Percentiles rank a stretch among this genome's conserved stretches.
These are phyloP conservation scores for Groenewaldozyma tartarivorans DNA, from an alignment of 805 yeast species.

Conservation along the genomic window DNA sequence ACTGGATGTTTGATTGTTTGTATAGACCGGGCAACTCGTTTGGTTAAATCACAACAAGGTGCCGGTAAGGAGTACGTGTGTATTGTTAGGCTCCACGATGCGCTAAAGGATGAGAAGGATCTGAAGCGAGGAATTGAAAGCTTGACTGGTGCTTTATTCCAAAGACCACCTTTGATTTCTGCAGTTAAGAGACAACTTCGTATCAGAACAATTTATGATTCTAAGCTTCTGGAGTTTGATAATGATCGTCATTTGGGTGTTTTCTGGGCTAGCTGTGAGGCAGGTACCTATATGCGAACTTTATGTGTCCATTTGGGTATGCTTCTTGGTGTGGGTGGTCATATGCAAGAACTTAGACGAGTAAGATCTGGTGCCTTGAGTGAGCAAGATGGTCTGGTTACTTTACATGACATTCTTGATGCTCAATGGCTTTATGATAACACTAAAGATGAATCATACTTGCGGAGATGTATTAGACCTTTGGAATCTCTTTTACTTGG, in stretches of 20 bases:
- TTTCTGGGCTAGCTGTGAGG: constrained; percentile 99
- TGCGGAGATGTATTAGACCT: constrained; percentile 90
- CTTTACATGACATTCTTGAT: constrained; percentile 94
- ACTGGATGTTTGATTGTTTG: constrained; percentile 98
- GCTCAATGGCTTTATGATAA: constrained; percentile 98
- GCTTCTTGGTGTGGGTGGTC: constrained; percentile 98
- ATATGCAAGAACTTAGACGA: constrained; percentile 99
- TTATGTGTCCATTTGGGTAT: constrained; percentile 97
- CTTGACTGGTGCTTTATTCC: constrained; percentile 96
- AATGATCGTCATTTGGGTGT: constrained; percentile 95
- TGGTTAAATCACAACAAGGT: constrained; percentile 98
- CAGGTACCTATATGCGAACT: constrained; percentile 99
- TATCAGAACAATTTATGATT: constrained; percentile 95
- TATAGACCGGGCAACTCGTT: constrained; percentile 94
- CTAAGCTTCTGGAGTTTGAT: constrained; percentile 91
- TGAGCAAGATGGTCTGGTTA: constrained; percentile 85
- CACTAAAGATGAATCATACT: constrained; percentile 91
- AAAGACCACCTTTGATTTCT: constrained; percentile 97
- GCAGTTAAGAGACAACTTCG: constrained; percentile 99
- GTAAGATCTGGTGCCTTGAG: constrained; percentile 94
- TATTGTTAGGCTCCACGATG: constrained; percentile 91
- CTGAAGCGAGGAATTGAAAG: constrained; percentile 82
- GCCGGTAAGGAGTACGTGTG: constrained; percentile 99
- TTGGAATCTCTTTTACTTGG: constrained; percentile 88
- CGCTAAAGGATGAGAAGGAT: constrained; percentile 81